Evolutionary conservation across 176 grass and related monocot species (phyloP).

Genomic region (Thalia dealbata): DNA sequence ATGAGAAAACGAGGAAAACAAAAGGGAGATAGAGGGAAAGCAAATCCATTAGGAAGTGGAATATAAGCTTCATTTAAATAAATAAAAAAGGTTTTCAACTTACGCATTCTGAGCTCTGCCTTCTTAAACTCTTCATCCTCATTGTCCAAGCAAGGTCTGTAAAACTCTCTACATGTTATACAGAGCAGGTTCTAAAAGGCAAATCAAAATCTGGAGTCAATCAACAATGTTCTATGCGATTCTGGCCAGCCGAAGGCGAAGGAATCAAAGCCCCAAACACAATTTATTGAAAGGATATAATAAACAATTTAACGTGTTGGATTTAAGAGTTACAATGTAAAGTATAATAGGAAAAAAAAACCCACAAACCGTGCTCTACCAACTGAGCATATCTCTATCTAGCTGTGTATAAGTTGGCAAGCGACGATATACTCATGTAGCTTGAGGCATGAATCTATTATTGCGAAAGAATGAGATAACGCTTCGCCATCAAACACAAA

Average conservation of each 20-base stretch:
- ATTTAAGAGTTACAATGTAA: not conserved
- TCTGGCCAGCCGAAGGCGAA: not conserved
- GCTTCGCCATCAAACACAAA: not conserved
- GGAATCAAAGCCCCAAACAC: not conserved
- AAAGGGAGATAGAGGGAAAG: no score
- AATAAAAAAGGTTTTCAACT: no score
- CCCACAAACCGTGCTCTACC: not conserved
- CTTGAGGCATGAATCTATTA: conserved; percentile 1
- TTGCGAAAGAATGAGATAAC: not conserved
- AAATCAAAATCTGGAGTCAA: not conserved
- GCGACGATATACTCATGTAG: not conserved
- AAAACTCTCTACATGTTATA: no score
- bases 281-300: not conserved
- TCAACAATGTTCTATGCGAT: not conserved
- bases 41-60: no score
- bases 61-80: no score
- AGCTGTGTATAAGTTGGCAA: not conserved
- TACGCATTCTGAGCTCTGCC: no score
- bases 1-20: no score
- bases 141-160: no score
- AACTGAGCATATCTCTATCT: not conserved
- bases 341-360: not conserved
- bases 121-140: no score
- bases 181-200: no score
- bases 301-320: not conserved